Base-by-base conservation (phyloP, 2,329 filamentous ascomycete species). In the Colletotrichum gigasporum region DNA sequence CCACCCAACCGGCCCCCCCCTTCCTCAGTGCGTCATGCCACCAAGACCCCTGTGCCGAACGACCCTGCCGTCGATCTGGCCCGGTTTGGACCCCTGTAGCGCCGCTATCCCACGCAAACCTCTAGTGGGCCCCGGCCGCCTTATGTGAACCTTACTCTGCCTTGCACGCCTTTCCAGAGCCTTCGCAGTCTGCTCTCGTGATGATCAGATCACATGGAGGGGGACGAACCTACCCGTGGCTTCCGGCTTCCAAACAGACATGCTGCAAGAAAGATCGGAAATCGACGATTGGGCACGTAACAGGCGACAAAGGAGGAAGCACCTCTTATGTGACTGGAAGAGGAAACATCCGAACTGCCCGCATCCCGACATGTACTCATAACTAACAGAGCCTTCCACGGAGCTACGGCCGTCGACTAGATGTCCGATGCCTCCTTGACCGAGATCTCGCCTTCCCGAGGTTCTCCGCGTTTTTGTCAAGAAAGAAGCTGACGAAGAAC, bases 61-160 rank as follows among this genome's bases (percentile, higher is more conserved):
- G 51, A 56, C 30, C 60, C 45, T 51, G 60, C 39, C 37, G 60
- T 52, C 45, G 60, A 63, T 63, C 59, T 59, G 53, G 11, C 45
- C 60, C 35, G 51, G 41, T 34, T 48, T 18, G 50, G 32, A 56
- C 24, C 58, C 58, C 42, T 56, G 51, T 34, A 30, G 12, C 7
- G 12, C 32, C 41, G 18, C 18, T 3, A 28, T 11, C 16, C 32
- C 37, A 35, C 10, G n/a, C 37, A 30, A 58, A 59, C 58, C 28
- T 51, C 11, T 52, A 22, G 60, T 59, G 60, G 54, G 30, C 37
- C 34, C 54, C 14, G 32, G n/a, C 37, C 37, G n/a, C 44, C 39
- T 16, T 35, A 45, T 39, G 24, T 16, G 14, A 16, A 20, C 11
- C 44, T 32, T 5, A 20, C 18, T 39, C 28, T 10, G 9, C 48